Evolutionary conservation across 1,284 basidiomycete species (phyloP).

Genomic region (Erythrobasidium hasegawianum): DNA sequence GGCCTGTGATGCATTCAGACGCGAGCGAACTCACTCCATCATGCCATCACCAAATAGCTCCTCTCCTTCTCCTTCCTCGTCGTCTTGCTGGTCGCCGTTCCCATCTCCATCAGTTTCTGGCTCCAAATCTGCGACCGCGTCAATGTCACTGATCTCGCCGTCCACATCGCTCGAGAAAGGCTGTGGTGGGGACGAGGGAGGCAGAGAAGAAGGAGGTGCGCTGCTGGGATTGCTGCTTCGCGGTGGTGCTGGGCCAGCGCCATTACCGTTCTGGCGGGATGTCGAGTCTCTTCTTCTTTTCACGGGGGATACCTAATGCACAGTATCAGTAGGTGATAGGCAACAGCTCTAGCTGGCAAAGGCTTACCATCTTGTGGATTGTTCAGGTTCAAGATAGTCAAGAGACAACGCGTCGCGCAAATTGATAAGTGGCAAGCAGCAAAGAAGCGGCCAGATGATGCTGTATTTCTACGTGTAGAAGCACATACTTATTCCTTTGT

Average conservation of each 20-base stretch:
- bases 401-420: not conserved
- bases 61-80: constrained; percentile 67
- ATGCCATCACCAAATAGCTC: constrained; percentile 82
- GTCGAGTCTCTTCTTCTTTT: constrained; percentile 1
- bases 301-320: not conserved
- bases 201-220: constrained; percentile 59
- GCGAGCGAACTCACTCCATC: constrained; percentile 61
- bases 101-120: constrained; percentile 56
- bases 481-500: no score
- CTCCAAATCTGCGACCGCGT: constrained; percentile 55
- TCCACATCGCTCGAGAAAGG: constrained; percentile 80
- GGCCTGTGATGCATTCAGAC: no score
- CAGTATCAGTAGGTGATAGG: not conserved
- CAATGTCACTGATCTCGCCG: constrained; percentile 47
- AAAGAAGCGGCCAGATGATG: no score
- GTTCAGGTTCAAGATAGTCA: not conserved
- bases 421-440: not conserved
- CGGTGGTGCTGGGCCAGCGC: constrained; percentile 12
- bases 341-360: not conserved
- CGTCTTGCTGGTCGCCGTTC: constrained; percentile 62
- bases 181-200: constrained; percentile 74
- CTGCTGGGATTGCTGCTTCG: constrained; percentile 29
- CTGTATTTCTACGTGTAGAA: no score
- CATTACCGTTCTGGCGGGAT: not conserved
- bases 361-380: not conserved